These are phyloP conservation scores for Penicillium sp. DNA, from an alignment of 2,329 filamentous ascomycete species.

Conservation along the genomic window DNA sequence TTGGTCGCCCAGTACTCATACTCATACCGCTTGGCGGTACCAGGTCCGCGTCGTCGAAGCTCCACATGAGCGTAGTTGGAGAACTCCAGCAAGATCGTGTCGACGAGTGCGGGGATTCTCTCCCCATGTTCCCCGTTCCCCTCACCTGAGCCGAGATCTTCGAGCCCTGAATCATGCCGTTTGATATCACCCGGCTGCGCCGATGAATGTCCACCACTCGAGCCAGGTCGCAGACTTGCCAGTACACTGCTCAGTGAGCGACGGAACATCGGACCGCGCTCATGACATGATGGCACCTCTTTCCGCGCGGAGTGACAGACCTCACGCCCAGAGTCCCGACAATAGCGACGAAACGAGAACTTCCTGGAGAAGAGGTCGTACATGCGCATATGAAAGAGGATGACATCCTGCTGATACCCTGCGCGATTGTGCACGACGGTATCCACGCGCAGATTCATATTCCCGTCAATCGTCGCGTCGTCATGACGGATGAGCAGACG, in stretches of 20 bases:
- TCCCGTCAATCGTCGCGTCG: constrained; percentile 81
- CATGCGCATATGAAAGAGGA: constrained; percentile 92
- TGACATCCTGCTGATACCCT: constrained; percentile 58
- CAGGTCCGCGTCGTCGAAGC: constrained; percentile 62
- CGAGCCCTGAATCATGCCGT: constrained; percentile 56
- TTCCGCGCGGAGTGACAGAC: constrained; percentile 78
- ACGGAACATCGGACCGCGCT: constrained; percentile 49
- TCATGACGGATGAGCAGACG: constrained; percentile 81
- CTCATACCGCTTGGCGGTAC: constrained; percentile 69
- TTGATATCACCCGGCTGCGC: constrained; percentile 44
- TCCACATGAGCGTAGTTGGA: constrained; percentile 95
- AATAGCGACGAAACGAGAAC: constrained; percentile 87
- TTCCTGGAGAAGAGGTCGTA: constrained; percentile 79
- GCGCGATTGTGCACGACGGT: constrained; percentile 59
- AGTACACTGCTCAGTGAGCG: constrained; percentile 57
- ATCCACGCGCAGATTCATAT: constrained; percentile 92
- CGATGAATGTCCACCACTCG: constrained; percentile 37
- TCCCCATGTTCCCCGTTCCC: constrained; percentile 6
- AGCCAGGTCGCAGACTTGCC: constrained; percentile 51
- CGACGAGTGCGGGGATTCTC: constrained; percentile 50
- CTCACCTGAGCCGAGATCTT: constrained; percentile 33
- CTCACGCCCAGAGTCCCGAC: constrained; percentile 85
- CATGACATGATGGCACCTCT: constrained; percentile 49
- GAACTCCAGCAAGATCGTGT: constrained; percentile 85
- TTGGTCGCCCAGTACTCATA: constrained; percentile 89